Evolutionary conservation across 2,329 filamentous ascomycete genomes (phyloP), one percentile per base, ranked within the genome.

Genomic region (Blumeria graminis): DNA sequence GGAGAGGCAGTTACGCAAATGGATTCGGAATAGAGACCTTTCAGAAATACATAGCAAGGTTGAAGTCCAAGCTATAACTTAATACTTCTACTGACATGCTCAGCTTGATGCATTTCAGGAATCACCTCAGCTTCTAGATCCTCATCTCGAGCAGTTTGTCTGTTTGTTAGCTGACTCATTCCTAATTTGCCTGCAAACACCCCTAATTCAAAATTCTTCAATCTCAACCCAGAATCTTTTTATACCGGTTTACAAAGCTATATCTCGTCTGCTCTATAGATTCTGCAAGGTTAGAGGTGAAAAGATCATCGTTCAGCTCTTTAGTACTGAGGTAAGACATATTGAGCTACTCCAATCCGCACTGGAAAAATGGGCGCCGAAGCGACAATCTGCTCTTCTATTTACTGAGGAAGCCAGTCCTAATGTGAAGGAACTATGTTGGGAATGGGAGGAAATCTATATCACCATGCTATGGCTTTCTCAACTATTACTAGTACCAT

Each of bases 281-380:
- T 83, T 98, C 59, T 95, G 88, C 74, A 98, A 98, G 69, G 83
- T 96, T 55, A 79, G 92, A 56, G 90, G 92, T 28, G 82, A 92
- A 66, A 96, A 96, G 68, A 83, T 98, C 55, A 82, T 98, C 62
- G 81, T 88, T 55, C 80, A 86, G 45, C 95, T 96, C 65, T 72
- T 98, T 61, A 90, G 85, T 66, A 94, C 92, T 61, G 92, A 96
- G 67, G 83, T 88, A 1, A 82, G 77, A 64, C 83, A 89, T 64
- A 76, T 98, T 13, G 89, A 94, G 66, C 75, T 83, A 0, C 74
- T 98, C 59, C 73, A 95, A 8, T 74, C 76, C 1, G 82, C 83
- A 14, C 78, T 94, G 45, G 86, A 93, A 64, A 72, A 76, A 35
- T 13, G 34, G 33, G 18, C 16, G 1, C 43, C 55, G 3, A 41